Evolutionary conservation across 306 rosid genomes (phyloP).

Genomic region (Prinsepia uniflora): DNA sequence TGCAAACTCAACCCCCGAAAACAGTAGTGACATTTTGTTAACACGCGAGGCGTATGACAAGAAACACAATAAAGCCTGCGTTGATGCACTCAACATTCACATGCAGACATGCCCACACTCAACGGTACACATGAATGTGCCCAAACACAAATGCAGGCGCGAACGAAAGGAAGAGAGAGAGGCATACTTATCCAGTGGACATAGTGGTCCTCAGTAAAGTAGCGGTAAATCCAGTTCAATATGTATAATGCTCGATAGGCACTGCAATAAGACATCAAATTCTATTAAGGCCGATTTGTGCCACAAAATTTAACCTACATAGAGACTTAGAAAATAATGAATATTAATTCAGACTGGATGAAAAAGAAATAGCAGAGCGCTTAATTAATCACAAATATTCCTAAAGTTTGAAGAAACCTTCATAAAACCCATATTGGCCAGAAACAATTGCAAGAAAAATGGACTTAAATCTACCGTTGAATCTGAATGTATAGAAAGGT

Average conservation of each 20-base stretch:
- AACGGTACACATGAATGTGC: not conserved
- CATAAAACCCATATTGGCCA: no score
- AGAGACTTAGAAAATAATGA: not conserved
- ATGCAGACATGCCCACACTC: not conserved
- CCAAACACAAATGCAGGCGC: no score
- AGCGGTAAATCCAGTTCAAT: slow-evolving; percentile 86
- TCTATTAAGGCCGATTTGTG: not conserved
- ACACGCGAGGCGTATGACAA: not conserved
- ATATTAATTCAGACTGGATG: not conserved
- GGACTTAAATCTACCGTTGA: no score
- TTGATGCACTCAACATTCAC: not conserved
- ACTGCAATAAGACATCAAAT: slow-evolving; percentile 47
- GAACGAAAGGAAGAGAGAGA: slow-evolving; percentile 17
- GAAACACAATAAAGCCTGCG: not conserved
- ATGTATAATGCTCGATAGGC: slow-evolving; percentile 79
- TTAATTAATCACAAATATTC: not conserved
- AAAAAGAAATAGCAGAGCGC: not conserved
- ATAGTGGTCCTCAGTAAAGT: slow-evolving; percentile 71
- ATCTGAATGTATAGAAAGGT: no score
- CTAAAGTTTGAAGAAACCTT: not conserved
- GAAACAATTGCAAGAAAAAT: not conserved
- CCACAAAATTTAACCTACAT: slow-evolving; percentile 9
- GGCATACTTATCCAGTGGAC: slow-evolving; percentile 82
- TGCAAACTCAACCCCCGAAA: not conserved
- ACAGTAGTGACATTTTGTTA: not conserved